Percentiles rank a stretch among this genome's conserved stretches.
Conservation (phyloP, 1,284 basidiomycete species). For the Porodaedalea pini region DNA sequence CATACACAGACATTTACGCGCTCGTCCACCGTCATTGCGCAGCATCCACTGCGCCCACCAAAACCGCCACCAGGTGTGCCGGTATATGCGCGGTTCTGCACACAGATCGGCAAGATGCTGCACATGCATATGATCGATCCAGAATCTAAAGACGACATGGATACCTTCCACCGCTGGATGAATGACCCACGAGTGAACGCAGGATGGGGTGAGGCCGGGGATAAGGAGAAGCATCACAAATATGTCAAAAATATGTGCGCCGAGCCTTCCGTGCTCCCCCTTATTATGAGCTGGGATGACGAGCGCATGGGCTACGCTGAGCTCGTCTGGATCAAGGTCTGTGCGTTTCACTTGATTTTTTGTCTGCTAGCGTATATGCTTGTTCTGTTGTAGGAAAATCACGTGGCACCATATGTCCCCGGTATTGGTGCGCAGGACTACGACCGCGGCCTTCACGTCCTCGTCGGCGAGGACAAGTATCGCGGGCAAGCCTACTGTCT, state of each 20-base stretch:
- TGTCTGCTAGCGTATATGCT: not conserved
- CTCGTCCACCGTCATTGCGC: conserved; percentile 42
- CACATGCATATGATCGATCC: conserved; percentile 45
- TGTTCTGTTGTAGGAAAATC: conserved; percentile 36
- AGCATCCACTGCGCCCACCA: conserved; percentile 50
- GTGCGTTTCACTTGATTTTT: conserved; percentile 24
- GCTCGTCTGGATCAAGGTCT: conserved; percentile 48
- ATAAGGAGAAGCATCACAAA: conserved; percentile 43
- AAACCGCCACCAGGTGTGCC: conserved; percentile 45
- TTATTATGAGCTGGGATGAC: conserved; percentile 51
- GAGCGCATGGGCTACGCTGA: conserved; percentile 54
- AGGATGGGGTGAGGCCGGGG: conserved; percentile 50
- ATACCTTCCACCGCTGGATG: conserved; percentile 49
- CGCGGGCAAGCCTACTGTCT: conserved; percentile 41
- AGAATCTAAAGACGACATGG: conserved; percentile 39
- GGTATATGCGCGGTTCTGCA: conserved; percentile 48
- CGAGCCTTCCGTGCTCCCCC: conserved; percentile 43
- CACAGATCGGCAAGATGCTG: conserved; percentile 40
- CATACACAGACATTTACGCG: conserved; percentile 43
- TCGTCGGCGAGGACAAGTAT: conserved; percentile 49
- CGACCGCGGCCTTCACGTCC: conserved; percentile 48
- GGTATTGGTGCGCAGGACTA: conserved; percentile 39
- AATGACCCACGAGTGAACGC: conserved; percentile 47
- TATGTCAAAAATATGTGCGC: conserved; percentile 40
- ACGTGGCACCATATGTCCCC: conserved; percentile 40